Evolutionary conservation across 2,329 filamentous ascomycete genomes (phyloP), one percentile per base, ranked within the genome.

Genomic region (Fusarium zealandicum): DNA sequence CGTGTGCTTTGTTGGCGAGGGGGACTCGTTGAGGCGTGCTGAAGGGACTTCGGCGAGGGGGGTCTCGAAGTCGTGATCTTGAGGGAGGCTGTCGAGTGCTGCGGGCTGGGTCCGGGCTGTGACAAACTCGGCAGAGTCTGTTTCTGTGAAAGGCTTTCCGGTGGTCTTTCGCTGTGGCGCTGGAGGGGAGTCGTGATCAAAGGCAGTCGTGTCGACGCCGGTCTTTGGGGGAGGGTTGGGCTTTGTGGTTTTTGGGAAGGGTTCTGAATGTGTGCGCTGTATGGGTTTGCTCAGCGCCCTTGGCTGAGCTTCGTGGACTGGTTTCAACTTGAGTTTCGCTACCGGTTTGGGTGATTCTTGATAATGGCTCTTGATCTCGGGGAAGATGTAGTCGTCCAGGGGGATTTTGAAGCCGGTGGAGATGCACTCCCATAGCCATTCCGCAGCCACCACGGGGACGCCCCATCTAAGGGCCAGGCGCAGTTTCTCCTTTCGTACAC

Each of bases 361-460:
- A 32, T 72, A 70, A 36, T 54, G 60, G 35, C 75, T 70, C 42
- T 71, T 73, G 22, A 84, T 66, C 54, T 81, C 77, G 0, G 78
- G 72, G 48, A 81, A 83, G 50, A 83, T 67, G 44, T 75, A 84
- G 6, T 71, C 63, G 32, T 78, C 74, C 36, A 80, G 70, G 1
- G 82, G 78, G 3, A 78, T 71, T 4, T 76, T 73, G 57, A 65
- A 76, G 5, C 83, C 83, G 0, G 76, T 83, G 66, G 80, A 78
- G 43, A 97, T 86, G 61, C 90, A 95, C 44, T 88, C 82, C 87
- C 90, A 95, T 3, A 99, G 78, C 95, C 95, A 99, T 17, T 88
- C 84, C 14, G 85, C 84, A 7, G 83, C 83, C 10, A 98, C 90
- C n/a, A 93, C 85, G 2, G 92, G 90, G 10, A 98, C 88, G 5